phyloP scores from a whole-genome alignment of 306 rosid genomes.

The Quercus cerris region DNA sequence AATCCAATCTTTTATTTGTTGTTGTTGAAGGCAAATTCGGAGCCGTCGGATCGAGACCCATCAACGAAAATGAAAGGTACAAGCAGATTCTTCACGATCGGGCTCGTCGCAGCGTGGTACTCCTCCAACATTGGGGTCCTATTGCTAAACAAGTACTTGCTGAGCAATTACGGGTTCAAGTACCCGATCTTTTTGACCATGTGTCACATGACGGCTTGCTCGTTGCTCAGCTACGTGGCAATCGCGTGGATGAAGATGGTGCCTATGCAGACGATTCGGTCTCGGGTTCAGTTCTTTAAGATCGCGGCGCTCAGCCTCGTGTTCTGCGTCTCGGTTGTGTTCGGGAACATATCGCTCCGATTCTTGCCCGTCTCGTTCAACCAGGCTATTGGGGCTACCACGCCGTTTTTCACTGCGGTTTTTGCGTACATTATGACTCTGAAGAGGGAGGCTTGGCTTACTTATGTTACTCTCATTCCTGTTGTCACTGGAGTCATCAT shows the following conservation, averaged over 20 bases:
- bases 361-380: conserved; percentile 90
- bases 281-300: conserved; percentile 84
- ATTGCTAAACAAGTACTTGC: conserved; percentile 84
- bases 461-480: conserved; percentile 84
- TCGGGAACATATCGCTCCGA: conserved; percentile 86
- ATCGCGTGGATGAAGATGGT: conserved; percentile 97
- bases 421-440: conserved; percentile 88
- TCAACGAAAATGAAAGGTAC: conserved; percentile 54
- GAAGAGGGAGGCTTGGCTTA: conserved; percentile 95
- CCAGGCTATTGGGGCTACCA: conserved; percentile 95
- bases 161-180: conserved; percentile 94
- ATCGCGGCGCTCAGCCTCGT: conserved; percentile 78
- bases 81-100: conserved; percentile 80
- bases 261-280: conserved; percentile 91
- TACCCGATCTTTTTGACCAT: conserved; percentile 98
- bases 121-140: conserved; percentile 95
- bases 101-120: conserved; percentile 81
- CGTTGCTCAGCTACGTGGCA: conserved; percentile 84
- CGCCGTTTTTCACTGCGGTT: conserved; percentile 95
- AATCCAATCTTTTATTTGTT: neutral
- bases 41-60: conserved; percentile 44
- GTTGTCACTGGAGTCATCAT: conserved; percentile 93
- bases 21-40: conserved; percentile 18
- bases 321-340: conserved; percentile 91
- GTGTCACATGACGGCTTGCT: conserved; percentile 99